A percentile compares a stretch with the other conserved stretches of the same genome.
These are phyloP conservation scores for Suhomyces taliae DNA, from an alignment of 1,139 yeast genomes.

Conservation along the genomic window DNA sequence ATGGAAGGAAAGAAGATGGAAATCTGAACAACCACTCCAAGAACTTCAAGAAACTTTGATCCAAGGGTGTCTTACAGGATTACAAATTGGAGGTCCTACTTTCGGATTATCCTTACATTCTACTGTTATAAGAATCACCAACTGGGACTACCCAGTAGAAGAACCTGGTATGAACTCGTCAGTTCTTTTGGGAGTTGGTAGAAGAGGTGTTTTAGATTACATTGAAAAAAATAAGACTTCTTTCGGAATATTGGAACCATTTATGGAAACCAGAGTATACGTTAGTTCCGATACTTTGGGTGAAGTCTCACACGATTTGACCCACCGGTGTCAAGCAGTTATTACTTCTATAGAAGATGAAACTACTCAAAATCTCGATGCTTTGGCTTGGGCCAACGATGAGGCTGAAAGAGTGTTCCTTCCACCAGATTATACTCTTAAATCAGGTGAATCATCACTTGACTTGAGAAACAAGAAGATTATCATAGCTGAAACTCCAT, in stretches of 20 bases:
- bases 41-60: constrained; percentile 53
- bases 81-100: constrained; percentile 76
- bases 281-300: constrained; percentile 78
- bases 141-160: constrained; percentile 59
- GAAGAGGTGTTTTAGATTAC: constrained; percentile 38
- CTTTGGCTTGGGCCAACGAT: constrained; percentile 44
- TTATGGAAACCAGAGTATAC: constrained; percentile 74
- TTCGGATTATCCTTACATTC: constrained; percentile 68
- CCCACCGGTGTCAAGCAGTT: constrained; percentile 68
- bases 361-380: constrained; percentile 39
- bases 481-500: constrained; percentile 76
- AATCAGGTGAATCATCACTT: constrained; percentile 5
- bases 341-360: constrained; percentile 67
- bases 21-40: constrained; percentile 46
- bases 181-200: constrained; percentile 29
- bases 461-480: constrained; percentile 47
- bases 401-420: constrained; percentile 54
- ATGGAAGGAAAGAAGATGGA: constrained; percentile 48
- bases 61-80: constrained; percentile 66
- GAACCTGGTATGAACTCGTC: constrained; percentile 28
- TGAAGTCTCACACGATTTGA: constrained; percentile 72
- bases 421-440: constrained; percentile 58
- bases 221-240: constrained; percentile 26
- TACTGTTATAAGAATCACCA: constrained; percentile 49
- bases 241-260: constrained; percentile 75